These are phyloP conservation scores for Coprinopsis marcescibilis DNA, from an alignment of 768 basidiomycete genomes.

Conservation along the genomic window DNA sequence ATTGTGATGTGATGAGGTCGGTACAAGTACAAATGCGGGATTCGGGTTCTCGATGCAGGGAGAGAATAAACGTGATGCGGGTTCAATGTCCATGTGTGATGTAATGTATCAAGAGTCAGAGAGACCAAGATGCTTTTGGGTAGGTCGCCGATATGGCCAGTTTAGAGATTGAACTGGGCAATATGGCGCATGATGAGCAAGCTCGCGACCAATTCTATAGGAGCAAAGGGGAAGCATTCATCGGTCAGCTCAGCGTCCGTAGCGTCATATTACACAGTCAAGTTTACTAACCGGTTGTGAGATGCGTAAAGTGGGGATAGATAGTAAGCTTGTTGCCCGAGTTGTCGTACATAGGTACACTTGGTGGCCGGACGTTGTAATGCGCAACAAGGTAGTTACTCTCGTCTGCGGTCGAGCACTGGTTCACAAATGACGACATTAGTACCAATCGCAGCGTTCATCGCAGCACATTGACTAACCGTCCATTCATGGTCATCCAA, in stretches of 20 bases:
- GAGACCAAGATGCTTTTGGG: neutral
- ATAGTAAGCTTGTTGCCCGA: slow-evolving; percentile 62
- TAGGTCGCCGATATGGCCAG: neutral
- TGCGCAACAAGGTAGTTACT: slow-evolving; percentile 54
- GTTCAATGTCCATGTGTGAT: neutral
- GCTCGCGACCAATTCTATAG: slow-evolving; percentile 50
- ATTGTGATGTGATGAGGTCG: neutral
- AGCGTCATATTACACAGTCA: neutral
- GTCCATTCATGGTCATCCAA: slow-evolving; percentile 67
- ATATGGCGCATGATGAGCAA: slow-evolving; percentile 63
- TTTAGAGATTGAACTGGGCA: slow-evolving; percentile 38
- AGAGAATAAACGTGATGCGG: too few relatives aligned
- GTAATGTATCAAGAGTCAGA: neutral
- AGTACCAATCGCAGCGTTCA: neutral
- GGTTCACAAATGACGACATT: neutral
- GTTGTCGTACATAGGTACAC: slow-evolving; percentile 49
- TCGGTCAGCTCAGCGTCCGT: too few relatives aligned
- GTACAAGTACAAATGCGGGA: neutral
- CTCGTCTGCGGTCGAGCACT: slow-evolving; percentile 26
- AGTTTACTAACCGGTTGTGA: slow-evolving; percentile 49
- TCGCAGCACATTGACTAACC: slow-evolving; percentile 39
- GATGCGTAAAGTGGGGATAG: slow-evolving; percentile 45
- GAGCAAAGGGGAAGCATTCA: neutral
- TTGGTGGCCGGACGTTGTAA: slow-evolving; percentile 53
- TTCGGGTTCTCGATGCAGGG: neutral